Evolutionary conservation across 352 stramenopile species (phyloP).

Genomic region (Globisporangium iwayamae): DNA sequence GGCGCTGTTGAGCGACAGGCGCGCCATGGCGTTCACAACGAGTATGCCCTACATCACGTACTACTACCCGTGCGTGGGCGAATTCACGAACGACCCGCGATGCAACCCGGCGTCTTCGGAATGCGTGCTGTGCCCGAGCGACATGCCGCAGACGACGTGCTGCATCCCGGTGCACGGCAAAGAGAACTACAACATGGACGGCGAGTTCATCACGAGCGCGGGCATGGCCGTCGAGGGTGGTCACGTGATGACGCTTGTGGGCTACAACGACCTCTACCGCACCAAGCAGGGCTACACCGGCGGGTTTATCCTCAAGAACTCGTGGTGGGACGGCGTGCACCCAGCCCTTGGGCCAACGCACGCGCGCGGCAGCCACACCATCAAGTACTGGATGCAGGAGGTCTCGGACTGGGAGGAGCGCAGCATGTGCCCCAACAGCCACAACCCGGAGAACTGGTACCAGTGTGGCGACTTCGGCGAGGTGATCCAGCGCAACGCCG

Average conservation of each 20-base stretch:
- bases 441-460: slow-evolving; percentile 71
- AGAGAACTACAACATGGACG: slow-evolving; percentile 65
- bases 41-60: slow-evolving; percentile 55
- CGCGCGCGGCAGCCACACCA: slow-evolving; percentile 59
- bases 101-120: slow-evolving; percentile 44
- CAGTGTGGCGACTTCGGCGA: slow-evolving; percentile 58
- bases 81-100: slow-evolving; percentile 37
- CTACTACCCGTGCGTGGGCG: slow-evolving; percentile 61
- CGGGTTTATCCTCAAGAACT: slow-evolving; percentile 78
- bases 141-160: slow-evolving; percentile 50
- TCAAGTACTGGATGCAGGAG: slow-evolving; percentile 72
- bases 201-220: slow-evolving; percentile 53
- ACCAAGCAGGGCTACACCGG: slow-evolving; percentile 59
- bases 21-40: slow-evolving; percentile 53
- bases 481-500: slow-evolving; percentile 32
- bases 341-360: slow-evolving; percentile 51
- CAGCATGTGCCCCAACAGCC: slow-evolving; percentile 68
- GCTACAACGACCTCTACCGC: slow-evolving; percentile 64
- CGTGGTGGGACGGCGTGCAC: slow-evolving; percentile 65
- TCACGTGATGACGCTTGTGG: slow-evolving; percentile 68
- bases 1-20: slow-evolving; percentile 33
- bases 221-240: slow-evolving; percentile 54
- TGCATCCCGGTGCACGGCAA: slow-evolving; percentile 40
- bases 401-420: slow-evolving; percentile 67
- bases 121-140: slow-evolving; percentile 50